Evolutionary conservation across 2,329 filamentous ascomycete species (phyloP).

Genomic region (Aureobasidium sp.): DNA sequence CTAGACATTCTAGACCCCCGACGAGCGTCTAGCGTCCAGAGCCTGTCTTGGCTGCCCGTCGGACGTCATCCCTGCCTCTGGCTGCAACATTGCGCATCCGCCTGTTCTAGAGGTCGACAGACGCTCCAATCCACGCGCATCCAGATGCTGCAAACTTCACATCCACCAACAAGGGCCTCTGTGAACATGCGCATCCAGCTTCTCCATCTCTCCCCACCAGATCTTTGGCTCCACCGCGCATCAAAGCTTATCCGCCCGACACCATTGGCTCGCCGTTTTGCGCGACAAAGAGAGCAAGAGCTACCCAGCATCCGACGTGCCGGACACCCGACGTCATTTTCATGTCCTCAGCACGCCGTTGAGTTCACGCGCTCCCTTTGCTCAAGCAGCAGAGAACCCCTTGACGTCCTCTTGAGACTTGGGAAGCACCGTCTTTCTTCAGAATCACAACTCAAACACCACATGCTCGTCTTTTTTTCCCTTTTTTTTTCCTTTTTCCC

Average conservation of each 20-base stretch:
- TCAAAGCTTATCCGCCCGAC: conserved; percentile 5
- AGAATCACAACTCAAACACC: not conserved
- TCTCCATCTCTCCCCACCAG: not conserved
- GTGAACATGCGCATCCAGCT: not conserved
- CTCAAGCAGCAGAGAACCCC: not conserved
- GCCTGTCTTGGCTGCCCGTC: not conserved
- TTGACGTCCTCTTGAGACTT: not conserved
- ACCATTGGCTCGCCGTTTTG: conserved; percentile 8
- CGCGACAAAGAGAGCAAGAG: conserved; percentile 1
- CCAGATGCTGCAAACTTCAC: not conserved
- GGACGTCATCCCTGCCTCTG: not conserved
- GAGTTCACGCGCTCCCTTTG: not conserved
- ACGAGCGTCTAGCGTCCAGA: conserved; percentile 2
- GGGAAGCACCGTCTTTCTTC: not conserved
- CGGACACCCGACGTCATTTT: conserved; percentile 4
- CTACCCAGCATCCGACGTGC: conserved; percentile 2
- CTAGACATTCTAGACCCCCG: not conserved
- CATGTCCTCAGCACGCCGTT: not conserved
- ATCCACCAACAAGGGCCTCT: not conserved
- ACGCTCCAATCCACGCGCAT: not conserved
- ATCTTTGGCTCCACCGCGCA: not conserved
- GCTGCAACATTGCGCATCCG: not conserved
- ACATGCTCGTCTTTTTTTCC: not conserved
- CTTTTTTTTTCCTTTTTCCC: too few species aligned
- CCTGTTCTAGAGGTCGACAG: not conserved